A percentile compares a stretch with the other conserved stretches of the same genome.
Evolutionary conservation across 768 basidiomycete species (phyloP).

Genomic region (Leccinum longicurvipes): DNA sequence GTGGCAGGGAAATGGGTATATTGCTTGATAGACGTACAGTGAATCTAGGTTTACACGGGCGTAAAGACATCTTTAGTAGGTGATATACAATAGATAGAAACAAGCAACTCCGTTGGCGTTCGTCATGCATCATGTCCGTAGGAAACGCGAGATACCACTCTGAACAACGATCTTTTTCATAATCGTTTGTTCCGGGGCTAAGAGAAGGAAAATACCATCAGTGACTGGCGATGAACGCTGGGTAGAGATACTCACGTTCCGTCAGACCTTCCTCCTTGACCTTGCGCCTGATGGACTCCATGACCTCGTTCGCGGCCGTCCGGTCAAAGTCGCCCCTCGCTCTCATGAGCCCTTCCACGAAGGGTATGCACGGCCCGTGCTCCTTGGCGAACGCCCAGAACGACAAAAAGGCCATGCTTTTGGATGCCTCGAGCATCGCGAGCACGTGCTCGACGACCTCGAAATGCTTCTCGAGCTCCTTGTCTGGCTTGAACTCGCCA

Average conservation of each 20-base stretch:
- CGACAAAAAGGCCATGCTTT: constrained; percentile 87
- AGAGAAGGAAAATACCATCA: neutral
- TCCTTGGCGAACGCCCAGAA: constrained; percentile 93
- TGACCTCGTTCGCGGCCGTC: constrained; percentile 82
- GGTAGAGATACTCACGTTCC: constrained; percentile 59
- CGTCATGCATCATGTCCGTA: constrained; percentile 39
- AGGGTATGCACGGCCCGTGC: constrained; percentile 88
- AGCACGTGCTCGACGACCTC: constrained; percentile 84
- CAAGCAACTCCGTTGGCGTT: too few species aligned
- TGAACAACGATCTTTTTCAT: constrained; percentile 88
- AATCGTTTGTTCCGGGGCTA: constrained; percentile 80
- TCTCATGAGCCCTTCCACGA: constrained; percentile 88
- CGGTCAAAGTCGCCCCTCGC: constrained; percentile 89
- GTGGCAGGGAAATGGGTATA: constrained; percentile 3
- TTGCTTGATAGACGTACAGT: constrained; percentile 10
- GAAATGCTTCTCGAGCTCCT: constrained; percentile 80
- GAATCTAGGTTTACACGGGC: neutral
- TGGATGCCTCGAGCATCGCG: constrained; percentile 78
- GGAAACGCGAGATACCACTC: constrained; percentile 70
- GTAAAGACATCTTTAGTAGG: neutral
- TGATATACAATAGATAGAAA: neutral
- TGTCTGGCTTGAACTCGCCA: constrained; percentile 65
- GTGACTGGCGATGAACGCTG: too few species aligned
- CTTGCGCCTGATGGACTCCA: constrained; percentile 91
- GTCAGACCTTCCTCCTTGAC: constrained; percentile 83